Evolutionary conservation across 148 eudicot species (phyloP).

Genomic region (Amaranthus palmeri): DNA sequence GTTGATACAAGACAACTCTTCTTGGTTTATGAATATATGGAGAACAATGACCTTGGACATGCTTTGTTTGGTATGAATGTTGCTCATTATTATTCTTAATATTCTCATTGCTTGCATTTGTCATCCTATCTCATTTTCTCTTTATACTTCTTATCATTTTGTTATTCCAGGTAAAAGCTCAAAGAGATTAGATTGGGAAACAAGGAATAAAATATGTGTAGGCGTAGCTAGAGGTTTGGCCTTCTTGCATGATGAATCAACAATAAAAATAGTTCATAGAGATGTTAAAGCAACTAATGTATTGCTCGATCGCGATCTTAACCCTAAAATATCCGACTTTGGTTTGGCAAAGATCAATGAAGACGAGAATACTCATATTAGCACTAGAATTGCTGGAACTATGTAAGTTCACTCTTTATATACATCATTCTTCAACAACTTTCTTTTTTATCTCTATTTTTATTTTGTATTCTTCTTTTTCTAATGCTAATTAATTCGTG

Average conservation of each 20-base stretch:
- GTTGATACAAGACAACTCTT: slow-evolving; percentile 16
- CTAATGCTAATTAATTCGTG: too few species aligned
- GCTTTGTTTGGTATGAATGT: slow-evolving; percentile 22
- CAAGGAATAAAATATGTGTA: slow-evolving; percentile 13
- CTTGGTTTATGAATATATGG: slow-evolving; percentile 30
- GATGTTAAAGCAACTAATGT: slow-evolving; percentile 18
- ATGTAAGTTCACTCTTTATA: slow-evolving; percentile 6
- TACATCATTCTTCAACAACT: neutral
- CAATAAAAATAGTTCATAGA: slow-evolving; percentile 14
- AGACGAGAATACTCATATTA: slow-evolving; percentile 18
- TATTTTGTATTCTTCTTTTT: neutral
- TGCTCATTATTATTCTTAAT: neutral
- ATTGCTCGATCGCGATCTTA: slow-evolving; percentile 15
- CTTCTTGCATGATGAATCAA: slow-evolving; percentile 19
- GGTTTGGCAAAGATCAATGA: slow-evolving; percentile 20
- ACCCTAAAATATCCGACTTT: slow-evolving; percentile 16
- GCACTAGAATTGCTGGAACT: slow-evolving; percentile 21
- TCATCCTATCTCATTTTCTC: too few species aligned
- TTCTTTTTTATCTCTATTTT: neutral
- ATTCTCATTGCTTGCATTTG: too few species aligned
- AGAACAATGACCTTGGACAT: slow-evolving; percentile 23
- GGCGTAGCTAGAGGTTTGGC: slow-evolving; percentile 21
- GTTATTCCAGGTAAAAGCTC: neutral
- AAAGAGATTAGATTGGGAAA: slow-evolving; percentile 11
- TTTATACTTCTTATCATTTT: neutral